Evolutionary conservation across 2,329 filamentous ascomycete species (phyloP).

Genomic region (Trichoderma arundinaceum): DNA sequence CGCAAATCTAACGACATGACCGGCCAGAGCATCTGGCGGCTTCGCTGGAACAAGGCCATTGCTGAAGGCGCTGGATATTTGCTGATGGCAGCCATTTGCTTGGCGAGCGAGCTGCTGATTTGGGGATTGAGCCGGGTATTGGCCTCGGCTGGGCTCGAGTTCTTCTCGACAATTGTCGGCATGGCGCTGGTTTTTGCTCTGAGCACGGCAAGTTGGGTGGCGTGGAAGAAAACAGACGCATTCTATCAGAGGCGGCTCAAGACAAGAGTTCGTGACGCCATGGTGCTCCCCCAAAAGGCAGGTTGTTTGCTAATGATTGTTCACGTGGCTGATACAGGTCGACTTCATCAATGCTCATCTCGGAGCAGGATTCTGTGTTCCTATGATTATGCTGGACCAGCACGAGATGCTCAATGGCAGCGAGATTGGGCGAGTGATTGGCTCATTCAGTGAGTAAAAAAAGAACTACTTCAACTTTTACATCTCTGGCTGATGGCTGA

Average conservation of each 20-base stretch:
- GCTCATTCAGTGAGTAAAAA: slow-evolving; percentile 49
- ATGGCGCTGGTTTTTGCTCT: slow-evolving; percentile 51
- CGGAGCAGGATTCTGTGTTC: slow-evolving; percentile 57
- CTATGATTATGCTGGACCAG: slow-evolving; percentile 54
- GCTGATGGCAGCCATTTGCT: slow-evolving; percentile 46
- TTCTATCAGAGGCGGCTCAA: slow-evolving; percentile 44
- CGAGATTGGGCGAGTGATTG: slow-evolving; percentile 51
- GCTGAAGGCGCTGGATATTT: slow-evolving; percentile 38
- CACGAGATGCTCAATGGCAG: slow-evolving; percentile 41
- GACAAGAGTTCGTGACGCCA: slow-evolving; percentile 40
- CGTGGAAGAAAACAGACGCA: slow-evolving; percentile 35
- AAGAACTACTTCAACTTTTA: slow-evolving; percentile 30
- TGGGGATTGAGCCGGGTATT: slow-evolving; percentile 51
- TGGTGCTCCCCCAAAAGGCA: background rate
- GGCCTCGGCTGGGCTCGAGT: slow-evolving; percentile 44
- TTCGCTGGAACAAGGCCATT: slow-evolving; percentile 28
- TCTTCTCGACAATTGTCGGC: slow-evolving; percentile 55
- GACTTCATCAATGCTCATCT: slow-evolving; percentile 59
- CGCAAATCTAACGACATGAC: slow-evolving; percentile 24
- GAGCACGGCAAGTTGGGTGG: slow-evolving; percentile 41
- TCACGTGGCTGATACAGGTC: slow-evolving; percentile 43
- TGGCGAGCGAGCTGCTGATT: slow-evolving; percentile 53
- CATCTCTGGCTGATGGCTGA: slow-evolving; percentile 30
- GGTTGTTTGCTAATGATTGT: background rate
- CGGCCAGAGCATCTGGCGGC: slow-evolving; percentile 31